Base-by-base conservation (phyloP, 2,329 filamentous ascomycete species). In the Colletotrichum aenigma region DNA sequence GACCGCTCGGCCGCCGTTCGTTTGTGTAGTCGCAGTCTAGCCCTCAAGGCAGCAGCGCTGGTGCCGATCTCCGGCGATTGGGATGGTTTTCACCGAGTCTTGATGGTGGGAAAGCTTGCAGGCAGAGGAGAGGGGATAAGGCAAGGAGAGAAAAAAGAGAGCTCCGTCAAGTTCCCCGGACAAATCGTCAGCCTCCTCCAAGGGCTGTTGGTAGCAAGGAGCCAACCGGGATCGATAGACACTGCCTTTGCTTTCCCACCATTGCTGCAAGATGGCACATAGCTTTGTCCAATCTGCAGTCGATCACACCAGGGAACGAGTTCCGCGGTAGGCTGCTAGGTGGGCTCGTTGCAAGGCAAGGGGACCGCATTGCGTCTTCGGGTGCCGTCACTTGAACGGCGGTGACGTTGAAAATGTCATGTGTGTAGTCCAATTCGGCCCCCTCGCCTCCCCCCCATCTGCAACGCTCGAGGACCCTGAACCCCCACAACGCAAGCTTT, bases 1-100 rank as follows among this genome's bases (percentile, higher is more conserved):
- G 73, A 68, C 73, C 73, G 73, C 73, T 75, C 73, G 73, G 73
- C 70, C 73, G 34, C 64, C 38, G 69, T 75, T 75, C 73, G 69
- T 75, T 75, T 67, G 69, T 26, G 30, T 32, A 64, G 64, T 64
- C 21, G 64, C 61, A 55, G 38, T 21, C 60, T 13, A 34, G 30
- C 28, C 32, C 26, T 68, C 32, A 48, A 58, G 36, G 32, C 32
- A 64, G 28, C 71, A 64, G 62, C 56, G 30, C 56, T 16, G 71
- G 43, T 64, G 73, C 64, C 62, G 62, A 75, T 75, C 69, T 62
- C 69, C 69, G 73, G 64, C 56, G 55, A 30, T 28, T 56, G 62
- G 21, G 62, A 75, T 24, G 68, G 32, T n/a, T 58, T 56, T n/a
- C 16, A 62, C 1, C 43, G 21, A 21, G n/a, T 21, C 43, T 48